phyloP scores from a whole-genome alignment of 1,284 basidiomycete genomes.

The Wallemia ichthyophaga region DNA sequence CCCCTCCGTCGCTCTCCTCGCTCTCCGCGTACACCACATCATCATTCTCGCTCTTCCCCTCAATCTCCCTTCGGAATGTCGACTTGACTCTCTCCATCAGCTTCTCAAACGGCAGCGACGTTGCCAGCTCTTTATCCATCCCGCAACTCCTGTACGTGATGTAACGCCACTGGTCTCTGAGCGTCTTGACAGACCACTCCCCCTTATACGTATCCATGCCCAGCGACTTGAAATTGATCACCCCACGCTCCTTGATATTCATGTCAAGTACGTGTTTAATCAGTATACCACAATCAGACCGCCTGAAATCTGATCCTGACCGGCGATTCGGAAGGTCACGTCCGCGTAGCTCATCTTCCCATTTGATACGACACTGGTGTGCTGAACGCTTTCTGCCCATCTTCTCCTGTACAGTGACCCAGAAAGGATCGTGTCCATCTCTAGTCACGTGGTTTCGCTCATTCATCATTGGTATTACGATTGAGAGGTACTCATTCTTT shows the following conservation, averaged over 20 bases:
- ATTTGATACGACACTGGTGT: background rate
- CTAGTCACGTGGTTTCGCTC: background rate
- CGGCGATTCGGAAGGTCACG: background rate
- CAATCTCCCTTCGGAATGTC: background rate
- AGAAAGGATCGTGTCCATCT: background rate
- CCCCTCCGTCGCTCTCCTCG: too few relatives aligned
- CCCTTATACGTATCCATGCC: background rate
- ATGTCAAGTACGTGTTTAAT: background rate
- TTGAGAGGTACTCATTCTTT: background rate
- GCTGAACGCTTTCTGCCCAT: background rate
- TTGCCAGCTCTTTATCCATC: too few relatives aligned
- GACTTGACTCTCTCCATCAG: background rate
- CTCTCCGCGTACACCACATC: too few relatives aligned
- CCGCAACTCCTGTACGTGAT: background rate
- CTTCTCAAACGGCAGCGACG: background rate
- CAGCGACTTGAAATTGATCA: background rate
- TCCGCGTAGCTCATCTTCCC: background rate
- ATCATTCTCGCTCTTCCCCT: background rate
- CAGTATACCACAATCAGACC: background rate
- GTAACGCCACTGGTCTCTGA: background rate
- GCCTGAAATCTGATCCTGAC: background rate
- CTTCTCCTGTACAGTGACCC: background rate
- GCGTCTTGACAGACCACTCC: background rate
- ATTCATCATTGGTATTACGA: background rate
- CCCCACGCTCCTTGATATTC: background rate